Evolutionary conservation across 1,284 basidiomycete species (phyloP), one percentile per base, ranked within the genome.

Genomic region (Ceratobasidium sp.): DNA sequence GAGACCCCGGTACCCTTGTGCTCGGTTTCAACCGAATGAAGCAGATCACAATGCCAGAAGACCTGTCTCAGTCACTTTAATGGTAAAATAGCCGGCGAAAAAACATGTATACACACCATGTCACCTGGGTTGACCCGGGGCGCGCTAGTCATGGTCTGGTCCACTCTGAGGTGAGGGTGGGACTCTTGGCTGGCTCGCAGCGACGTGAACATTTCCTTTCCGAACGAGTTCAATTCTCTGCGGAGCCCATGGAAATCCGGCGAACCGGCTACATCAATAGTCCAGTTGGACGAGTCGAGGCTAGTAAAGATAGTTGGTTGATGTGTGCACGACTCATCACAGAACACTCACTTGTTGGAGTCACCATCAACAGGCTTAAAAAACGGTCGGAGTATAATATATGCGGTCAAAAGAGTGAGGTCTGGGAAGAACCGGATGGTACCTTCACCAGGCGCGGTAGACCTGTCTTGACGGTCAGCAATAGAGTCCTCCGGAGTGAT

Each of bases 321-420:
- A 26, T 21, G n/a, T 21, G 34, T 8, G 46, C 43, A 16, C 62
- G 58, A 9, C 45, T 45, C 18, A 48, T 64, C 28, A n/a, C 3
- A 50, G 39, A 12, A 3, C 0, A 52, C 67, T 36, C n/a, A 70
- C 67, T 65, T 71, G 34, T 32, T 52, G 10, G 83, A 76, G 18
- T 85, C 81, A 9, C 45, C 45, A 21, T 71, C 57, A 39, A 81
- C 80, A 1, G 84, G 85, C 26, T 82, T 84, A 85, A 96, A 95
- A 83, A 97, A 93, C 0, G 94, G 94, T 1, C 93, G 86, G 1
- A 97, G 84, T 28, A 95, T 90, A 72, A 87, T 87, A 80, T 96
- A 96, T 0, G 92, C 88, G 64, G 92, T 92, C 10, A 90, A 88
- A 26, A 94, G 83, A 8, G 85, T 77, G 9, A 96, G 83, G 76